phyloP scores from a whole-genome alignment of 2,329 filamentous ascomycete species.

The Plectosphaerella sp. region DNA sequence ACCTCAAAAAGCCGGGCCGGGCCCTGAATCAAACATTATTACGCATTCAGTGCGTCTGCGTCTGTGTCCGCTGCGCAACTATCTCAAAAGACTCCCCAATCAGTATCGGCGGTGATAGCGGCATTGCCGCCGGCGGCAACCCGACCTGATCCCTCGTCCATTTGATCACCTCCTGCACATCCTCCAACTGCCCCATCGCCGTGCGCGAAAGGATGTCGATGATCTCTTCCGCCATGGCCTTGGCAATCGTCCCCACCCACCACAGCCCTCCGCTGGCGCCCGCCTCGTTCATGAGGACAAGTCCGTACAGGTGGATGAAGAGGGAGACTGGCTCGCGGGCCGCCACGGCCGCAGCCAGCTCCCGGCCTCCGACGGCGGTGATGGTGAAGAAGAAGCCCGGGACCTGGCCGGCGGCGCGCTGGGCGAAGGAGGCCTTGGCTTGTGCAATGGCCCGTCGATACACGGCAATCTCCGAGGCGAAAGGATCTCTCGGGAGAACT shows the following conservation, averaged over 20 bases:
- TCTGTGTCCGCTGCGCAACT: background rate
- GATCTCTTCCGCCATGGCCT: background rate
- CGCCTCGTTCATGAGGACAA: constrained; percentile 23
- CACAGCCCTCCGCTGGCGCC: background rate
- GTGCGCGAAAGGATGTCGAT: background rate
- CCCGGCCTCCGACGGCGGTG: constrained; percentile 21
- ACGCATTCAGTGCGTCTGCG: no score
- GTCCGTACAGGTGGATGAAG: constrained; percentile 31
- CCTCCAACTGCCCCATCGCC: background rate
- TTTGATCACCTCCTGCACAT: constrained; percentile 1
- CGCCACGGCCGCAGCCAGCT: constrained; percentile 23
- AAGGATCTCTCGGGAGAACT: background rate
- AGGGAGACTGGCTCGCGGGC: constrained; percentile 26
- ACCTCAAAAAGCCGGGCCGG: no score
- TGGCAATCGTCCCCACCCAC: background rate
- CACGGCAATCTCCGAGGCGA: background rate
- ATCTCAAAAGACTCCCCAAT: background rate
- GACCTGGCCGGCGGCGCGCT: constrained; percentile 14
- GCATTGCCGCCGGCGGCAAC: background rate
- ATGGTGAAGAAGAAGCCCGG: constrained; percentile 25
- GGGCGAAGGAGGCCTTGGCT: constrained; percentile 21
- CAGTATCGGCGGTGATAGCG: background rate
- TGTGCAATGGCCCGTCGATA: background rate
- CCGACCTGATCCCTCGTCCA: background rate
- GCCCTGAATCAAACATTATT: no score